Evolutionary conservation across 192 early-diverging fungal genomes (phyloP).

Genomic region (Phycomyces blakesleeanus): DNA sequence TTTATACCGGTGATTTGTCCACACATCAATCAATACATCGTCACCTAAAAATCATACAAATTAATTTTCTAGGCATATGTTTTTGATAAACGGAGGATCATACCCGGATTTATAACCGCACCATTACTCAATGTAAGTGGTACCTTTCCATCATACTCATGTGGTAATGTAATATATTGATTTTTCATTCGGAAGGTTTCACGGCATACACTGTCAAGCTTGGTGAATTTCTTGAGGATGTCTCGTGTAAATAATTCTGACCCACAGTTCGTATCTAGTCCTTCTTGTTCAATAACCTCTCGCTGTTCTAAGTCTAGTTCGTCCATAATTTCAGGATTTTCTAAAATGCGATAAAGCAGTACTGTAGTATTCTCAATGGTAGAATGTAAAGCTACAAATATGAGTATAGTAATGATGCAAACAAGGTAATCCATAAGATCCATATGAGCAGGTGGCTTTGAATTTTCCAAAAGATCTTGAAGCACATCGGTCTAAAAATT

Average conservation of each 20-base stretch:
- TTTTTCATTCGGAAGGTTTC: constrained; percentile 24
- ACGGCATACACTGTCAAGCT: constrained; percentile 27
- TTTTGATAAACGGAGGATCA: neutral
- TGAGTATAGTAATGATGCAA: constrained; percentile 12
- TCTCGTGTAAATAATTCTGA: constrained; percentile 18
- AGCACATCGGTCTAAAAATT: too few species aligned
- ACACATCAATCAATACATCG: constrained; percentile 29
- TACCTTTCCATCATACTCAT: constrained; percentile 16
- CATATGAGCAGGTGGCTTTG: neutral
- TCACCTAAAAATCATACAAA: constrained; percentile 10
- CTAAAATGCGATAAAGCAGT: constrained; percentile 16
- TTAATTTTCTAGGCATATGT: neutral
- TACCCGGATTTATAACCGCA: constrained; percentile 26
- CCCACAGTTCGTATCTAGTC: neutral
- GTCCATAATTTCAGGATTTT: constrained; percentile 10
- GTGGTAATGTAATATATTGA: constrained; percentile 14
- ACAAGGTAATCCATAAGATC: constrained; percentile 2
- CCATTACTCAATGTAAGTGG: constrained; percentile 35
- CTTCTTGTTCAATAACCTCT: constrained; percentile 19
- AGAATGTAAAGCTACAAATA: constrained; percentile 25
- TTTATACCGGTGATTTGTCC: constrained; percentile 4
- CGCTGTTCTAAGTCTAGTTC: constrained; percentile 25
- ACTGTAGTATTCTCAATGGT: constrained; percentile 12
- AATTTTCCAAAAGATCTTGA: constrained; percentile 18
- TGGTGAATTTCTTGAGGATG: constrained; percentile 23